phyloP scores from a whole-genome alignment of 176 grass and related monocot genomes.

The Eleusine indica region DNA sequence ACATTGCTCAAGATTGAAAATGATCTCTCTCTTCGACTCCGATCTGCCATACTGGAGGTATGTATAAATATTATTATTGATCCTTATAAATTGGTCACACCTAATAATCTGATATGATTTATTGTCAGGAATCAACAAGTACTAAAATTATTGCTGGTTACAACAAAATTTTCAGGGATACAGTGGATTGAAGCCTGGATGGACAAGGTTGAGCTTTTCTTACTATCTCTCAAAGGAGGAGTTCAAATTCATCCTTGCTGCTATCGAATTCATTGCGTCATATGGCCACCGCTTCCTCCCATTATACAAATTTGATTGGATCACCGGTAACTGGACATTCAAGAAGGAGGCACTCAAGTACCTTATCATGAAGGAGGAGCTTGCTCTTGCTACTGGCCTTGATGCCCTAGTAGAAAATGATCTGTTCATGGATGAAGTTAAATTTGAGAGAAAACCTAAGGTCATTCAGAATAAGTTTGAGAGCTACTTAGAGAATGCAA shows the following conservation, averaged over 20 bases:
- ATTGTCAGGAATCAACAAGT: not conserved
- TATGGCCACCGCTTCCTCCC: constrained; percentile 65
- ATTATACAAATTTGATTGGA: constrained; percentile 67
- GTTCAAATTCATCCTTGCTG: constrained; percentile 56
- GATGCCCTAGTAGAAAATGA: not conserved
- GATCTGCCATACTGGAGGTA: constrained; percentile 61
- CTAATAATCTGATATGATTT: not conserved
- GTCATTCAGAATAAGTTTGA: constrained; percentile 27
- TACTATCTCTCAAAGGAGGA: constrained; percentile 71
- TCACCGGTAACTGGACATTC: constrained; percentile 62
- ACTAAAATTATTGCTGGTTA: not conserved
- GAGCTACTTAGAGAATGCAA: constrained; percentile 55
- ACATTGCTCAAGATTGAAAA: constrained; percentile 49
- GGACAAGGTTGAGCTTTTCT: constrained; percentile 73
- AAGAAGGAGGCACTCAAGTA: constrained; percentile 46
- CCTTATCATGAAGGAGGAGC: constrained; percentile 43
- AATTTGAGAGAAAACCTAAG: not conserved
- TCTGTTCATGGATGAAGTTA: not conserved
- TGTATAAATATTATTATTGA: not conserved
- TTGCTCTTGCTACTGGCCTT: not conserved
- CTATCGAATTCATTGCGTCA: constrained; percentile 58
- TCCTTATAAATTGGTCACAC: not conserved
- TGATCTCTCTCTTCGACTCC: constrained; percentile 52
- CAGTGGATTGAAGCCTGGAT: constrained; percentile 71
- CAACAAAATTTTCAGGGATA: constrained; percentile 51